phyloP scores from a whole-genome alignment of 2,329 filamentous ascomycete species.

The Cladorrhinum sp. region DNA sequence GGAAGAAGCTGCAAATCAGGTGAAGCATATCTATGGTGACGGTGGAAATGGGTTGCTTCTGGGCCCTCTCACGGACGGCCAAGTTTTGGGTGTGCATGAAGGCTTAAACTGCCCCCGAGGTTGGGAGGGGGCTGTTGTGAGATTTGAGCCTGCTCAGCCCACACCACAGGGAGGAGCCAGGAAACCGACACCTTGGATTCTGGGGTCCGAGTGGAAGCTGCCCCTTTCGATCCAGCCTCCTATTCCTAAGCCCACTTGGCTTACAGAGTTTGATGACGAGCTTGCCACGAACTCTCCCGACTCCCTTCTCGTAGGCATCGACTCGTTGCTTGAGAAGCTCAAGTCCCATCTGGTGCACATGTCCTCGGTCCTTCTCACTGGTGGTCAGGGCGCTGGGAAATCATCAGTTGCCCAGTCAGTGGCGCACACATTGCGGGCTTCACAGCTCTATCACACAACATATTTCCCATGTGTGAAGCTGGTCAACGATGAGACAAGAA shows the following conservation, averaged over 20 bases:
- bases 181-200: slow-evolving; percentile 63
- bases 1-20: slow-evolving; percentile 70
- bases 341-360: slow-evolving; percentile 75
- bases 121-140: slow-evolving; percentile 82
- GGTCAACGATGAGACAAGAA: slow-evolving; percentile 84
- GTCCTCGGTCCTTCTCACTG: slow-evolving; percentile 86
- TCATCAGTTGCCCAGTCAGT: slow-evolving; percentile 74
- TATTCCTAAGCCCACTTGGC: slow-evolving; percentile 61
- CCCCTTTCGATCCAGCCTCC: slow-evolving; percentile 73
- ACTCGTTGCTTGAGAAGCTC: slow-evolving; percentile 68
- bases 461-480: slow-evolving; percentile 86
- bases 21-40: slow-evolving; percentile 68
- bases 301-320: slow-evolving; percentile 77
- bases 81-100: slow-evolving; percentile 62
- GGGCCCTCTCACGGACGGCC: slow-evolving; percentile 86
- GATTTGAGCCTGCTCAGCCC: slow-evolving; percentile 62
- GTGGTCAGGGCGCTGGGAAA: slow-evolving; percentile 87
- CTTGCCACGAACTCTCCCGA: slow-evolving; percentile 44
- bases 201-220: slow-evolving; percentile 72
- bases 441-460: slow-evolving; percentile 74
- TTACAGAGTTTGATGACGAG: slow-evolving; percentile 53
- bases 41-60: slow-evolving; percentile 65
- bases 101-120: slow-evolving; percentile 53
- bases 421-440: slow-evolving; percentile 67
- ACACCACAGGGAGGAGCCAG: slow-evolving; percentile 42